These are phyloP conservation scores for Taphrina deformans DNA, from an alignment of 1,139 yeast genomes.

Conservation along the genomic window DNA sequence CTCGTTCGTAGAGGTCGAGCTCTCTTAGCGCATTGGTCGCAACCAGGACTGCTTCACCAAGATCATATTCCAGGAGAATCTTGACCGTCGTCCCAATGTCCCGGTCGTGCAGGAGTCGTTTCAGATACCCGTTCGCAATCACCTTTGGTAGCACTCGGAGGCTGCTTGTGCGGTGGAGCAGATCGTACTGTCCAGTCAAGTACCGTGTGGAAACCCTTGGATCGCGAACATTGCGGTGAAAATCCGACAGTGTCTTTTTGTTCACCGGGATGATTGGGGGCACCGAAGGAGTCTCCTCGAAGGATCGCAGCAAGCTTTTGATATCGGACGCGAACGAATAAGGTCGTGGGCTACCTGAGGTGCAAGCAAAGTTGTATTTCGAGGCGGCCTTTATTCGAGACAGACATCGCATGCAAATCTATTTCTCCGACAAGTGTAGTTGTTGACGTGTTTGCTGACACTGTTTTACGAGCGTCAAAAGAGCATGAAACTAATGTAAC, in stretches of 20 bases:
- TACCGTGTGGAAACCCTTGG: not conserved
- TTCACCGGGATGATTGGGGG: not conserved
- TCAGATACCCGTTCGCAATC: not conserved
- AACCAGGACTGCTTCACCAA: constrained; percentile 6
- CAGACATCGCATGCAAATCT: constrained; percentile 16
- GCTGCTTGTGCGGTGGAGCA: constrained; percentile 1
- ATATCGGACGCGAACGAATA: constrained; percentile 10
- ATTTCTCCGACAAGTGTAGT: not conserved
- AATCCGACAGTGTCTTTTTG: not conserved
- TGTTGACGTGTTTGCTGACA: no score
- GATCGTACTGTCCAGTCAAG: not conserved
- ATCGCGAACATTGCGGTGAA: constrained; percentile 3
- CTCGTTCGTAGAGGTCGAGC: not conserved
- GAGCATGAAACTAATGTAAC: no score
- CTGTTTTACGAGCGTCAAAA: no score
- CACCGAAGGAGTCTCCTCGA: not conserved
- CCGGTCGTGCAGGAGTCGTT: not conserved
- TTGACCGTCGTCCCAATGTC: not conserved
- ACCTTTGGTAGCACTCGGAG: constrained; percentile 1
- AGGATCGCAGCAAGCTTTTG: not conserved
- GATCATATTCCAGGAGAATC: constrained; percentile 9
- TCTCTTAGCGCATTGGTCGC: not conserved
- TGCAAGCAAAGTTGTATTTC: not conserved
- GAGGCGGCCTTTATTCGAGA: not conserved
- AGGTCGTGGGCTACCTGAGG: not conserved